These are phyloP conservation scores for Volvox carteri DNA, from an alignment of 163 green algal genomes.

Conservation along the genomic window DNA sequence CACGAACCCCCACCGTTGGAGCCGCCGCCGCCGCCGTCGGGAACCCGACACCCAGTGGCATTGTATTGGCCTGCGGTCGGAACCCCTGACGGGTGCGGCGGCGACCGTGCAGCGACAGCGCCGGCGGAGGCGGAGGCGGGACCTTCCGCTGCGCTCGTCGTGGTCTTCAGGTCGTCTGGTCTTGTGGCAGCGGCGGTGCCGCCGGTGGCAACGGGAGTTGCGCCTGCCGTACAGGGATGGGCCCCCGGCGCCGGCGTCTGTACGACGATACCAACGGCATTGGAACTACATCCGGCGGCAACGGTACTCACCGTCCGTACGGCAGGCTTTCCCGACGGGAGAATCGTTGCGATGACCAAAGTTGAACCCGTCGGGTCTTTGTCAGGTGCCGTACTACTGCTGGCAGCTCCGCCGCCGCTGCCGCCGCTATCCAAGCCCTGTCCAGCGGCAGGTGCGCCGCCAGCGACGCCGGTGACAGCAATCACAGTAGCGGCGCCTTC, in stretches of 20 bases:
- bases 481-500: neutral
- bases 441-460: too few relatives aligned
- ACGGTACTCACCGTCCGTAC: too few relatives aligned
- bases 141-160: neutral
- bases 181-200: too few relatives aligned
- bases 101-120: neutral
- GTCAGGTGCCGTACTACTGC: neutral
- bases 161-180: too few relatives aligned
- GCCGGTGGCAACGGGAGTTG: too few relatives aligned
- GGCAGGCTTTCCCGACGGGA: too few relatives aligned
- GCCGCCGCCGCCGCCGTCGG: neutral
- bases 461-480: neutral
- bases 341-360: too few relatives aligned
- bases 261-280: too few relatives aligned
- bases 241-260: neutral
- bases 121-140: neutral
- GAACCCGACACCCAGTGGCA: neutral
- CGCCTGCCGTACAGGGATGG: too few relatives aligned
- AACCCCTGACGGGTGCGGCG: neutral
- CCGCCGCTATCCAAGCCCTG: too few relatives aligned
- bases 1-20: neutral
- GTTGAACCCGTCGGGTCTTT: neutral
- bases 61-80: neutral
- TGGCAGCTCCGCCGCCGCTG: neutral
- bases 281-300: too few relatives aligned